phyloP scores from a whole-genome alignment of 2,329 filamentous ascomycete species.

The Cladobotryum protrusum region DNA sequence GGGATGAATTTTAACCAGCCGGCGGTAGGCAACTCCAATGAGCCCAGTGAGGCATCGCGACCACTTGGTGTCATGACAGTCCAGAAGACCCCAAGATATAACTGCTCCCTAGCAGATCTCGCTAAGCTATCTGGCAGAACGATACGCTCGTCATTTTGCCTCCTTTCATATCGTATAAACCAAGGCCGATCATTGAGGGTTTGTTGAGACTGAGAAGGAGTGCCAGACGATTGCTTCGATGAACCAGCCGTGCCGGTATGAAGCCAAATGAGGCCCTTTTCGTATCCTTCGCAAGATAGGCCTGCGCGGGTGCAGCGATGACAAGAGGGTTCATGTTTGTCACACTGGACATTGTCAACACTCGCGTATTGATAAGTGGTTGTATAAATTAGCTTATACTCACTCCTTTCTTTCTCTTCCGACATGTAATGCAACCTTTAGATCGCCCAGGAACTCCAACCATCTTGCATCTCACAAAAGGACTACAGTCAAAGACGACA shows the following conservation, averaged over 20 bases:
- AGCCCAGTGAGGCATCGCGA: background rate
- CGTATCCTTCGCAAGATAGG: conserved; percentile 3
- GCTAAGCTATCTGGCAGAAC: background rate
- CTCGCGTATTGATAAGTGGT: background rate
- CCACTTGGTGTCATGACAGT: conserved; percentile 1
- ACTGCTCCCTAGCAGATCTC: conserved; percentile 3
- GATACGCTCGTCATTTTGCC: background rate
- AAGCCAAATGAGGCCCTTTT: conserved; percentile 3
- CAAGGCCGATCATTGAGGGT: background rate
- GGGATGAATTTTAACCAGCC: conserved; percentile 4
- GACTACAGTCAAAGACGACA: no score
- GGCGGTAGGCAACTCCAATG: conserved; percentile 1
- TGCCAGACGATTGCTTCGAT: background rate
- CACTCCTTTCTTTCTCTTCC: conserved; percentile 12
- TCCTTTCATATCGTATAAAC: conserved; percentile 2
- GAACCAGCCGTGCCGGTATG: background rate
- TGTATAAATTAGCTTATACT: background rate
- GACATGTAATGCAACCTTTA: conserved; percentile 12
- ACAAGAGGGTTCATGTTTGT: conserved; percentile 1
- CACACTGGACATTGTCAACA: background rate
- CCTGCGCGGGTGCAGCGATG: background rate
- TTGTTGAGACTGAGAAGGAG: background rate
- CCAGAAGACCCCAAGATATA: conserved; percentile 6
- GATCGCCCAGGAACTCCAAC: conserved; percentile 12
- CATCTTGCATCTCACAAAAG: conserved; percentile 1